Conservation (phyloP, 495 filamentous ascomycete genomes). For the Hypomontagnella monticulosa region DNA sequence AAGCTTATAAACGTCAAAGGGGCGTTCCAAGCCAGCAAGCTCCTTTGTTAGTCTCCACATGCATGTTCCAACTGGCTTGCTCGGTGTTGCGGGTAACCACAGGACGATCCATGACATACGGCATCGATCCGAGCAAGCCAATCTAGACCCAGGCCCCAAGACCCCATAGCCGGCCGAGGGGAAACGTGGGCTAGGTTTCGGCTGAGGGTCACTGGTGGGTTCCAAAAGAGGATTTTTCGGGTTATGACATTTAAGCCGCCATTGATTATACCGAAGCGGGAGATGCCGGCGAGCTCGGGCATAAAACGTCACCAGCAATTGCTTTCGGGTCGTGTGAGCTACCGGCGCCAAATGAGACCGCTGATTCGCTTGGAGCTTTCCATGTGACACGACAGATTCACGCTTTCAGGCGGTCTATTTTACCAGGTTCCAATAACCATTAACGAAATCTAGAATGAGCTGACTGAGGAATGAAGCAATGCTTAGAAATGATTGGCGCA, state of each 20-base stretch:
- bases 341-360: not conserved
- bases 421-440: not conserved
- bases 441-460: constrained; percentile 1
- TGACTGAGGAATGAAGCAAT: constrained; percentile 7
- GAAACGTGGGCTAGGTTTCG: constrained; percentile 33
- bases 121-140: constrained; percentile 29
- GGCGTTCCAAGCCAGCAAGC: constrained; percentile 6
- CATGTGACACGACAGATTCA: constrained; percentile 18
- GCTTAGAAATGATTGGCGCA: constrained; percentile 19
- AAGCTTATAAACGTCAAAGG: constrained; percentile 28
- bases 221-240: constrained; percentile 46
- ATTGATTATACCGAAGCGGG: constrained; percentile 42
- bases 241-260: constrained; percentile 37
- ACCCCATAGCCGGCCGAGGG: constrained; percentile 39
- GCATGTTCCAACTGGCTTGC: constrained; percentile 22
- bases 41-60: constrained; percentile 21
- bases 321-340: constrained; percentile 25
- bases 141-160: constrained; percentile 29
- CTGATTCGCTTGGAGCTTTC: constrained; percentile 23
- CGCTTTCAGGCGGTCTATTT: not conserved
- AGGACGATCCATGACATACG: constrained; percentile 38
- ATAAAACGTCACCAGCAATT: constrained; percentile 22
- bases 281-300: constrained; percentile 45
- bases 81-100: constrained; percentile 40
- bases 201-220: not conserved